Evolutionary conservation across 768 basidiomycete genomes (phyloP).

Genomic region (Tulasnella sp.): DNA sequence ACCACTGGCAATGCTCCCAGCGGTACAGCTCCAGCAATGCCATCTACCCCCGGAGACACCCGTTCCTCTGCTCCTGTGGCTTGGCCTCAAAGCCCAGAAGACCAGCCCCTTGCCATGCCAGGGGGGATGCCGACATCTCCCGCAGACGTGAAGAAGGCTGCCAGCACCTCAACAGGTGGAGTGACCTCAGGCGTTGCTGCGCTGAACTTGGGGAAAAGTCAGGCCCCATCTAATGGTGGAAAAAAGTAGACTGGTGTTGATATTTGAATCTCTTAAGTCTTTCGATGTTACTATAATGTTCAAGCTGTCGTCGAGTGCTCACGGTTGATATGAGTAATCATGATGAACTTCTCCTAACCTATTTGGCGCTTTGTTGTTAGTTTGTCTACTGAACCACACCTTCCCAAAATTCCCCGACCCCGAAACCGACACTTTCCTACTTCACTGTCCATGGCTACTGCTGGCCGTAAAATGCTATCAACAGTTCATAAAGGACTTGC

Average conservation of each 20-base stretch:
- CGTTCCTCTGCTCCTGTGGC: neutral
- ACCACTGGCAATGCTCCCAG: neutral
- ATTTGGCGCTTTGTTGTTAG: neutral
- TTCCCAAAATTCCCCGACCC: neutral
- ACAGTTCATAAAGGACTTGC: constrained; percentile 59
- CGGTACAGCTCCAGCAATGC: neutral
- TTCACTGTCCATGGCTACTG: neutral
- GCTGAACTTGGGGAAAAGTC: neutral
- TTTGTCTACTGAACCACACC: neutral
- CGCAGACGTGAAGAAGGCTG: neutral
- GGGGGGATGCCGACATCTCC: neutral
- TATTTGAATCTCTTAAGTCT: neutral
- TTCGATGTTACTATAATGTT: neutral
- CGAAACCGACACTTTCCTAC: neutral
- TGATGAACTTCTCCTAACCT: neutral
- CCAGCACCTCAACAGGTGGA: neutral
- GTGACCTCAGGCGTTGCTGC: neutral
- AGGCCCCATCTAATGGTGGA: neutral
- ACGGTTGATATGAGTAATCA: neutral
- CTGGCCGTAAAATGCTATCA: constrained; percentile 30
- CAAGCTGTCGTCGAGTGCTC: neutral
- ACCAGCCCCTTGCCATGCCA: neutral
- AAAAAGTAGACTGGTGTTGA: neutral
- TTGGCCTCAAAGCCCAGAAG: neutral
- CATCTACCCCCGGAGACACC: neutral